Base-by-base conservation (phyloP, 768 basidiomycete species). In the Leccinellum albellum region DNA sequence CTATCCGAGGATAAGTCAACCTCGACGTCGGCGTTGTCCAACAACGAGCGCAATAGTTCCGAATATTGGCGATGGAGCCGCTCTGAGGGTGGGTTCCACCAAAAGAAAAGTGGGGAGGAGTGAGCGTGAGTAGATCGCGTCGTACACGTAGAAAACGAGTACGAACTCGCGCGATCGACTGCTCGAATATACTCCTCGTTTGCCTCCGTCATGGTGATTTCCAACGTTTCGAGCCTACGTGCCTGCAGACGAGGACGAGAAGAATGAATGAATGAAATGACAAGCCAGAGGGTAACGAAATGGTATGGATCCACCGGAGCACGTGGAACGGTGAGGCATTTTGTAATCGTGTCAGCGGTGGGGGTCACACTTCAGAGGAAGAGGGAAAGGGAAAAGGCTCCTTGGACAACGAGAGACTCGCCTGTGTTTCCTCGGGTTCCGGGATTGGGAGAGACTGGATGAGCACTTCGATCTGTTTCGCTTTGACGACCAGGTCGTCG, bases 381-480 rank as follows among this genome's bases (percentile, higher is more conserved):
- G 8, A 6, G 13, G 7, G 15, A 3, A 10, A 13, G 12, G 23
- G 4, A 20, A 35, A 26, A 3, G 13, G 4, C 4, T 21, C 33
- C 21, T 9, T 3, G 47, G 14, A 48, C 0, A 14, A 32, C 12
- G 24, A n/a, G 32, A 26, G 21, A 55, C 65, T 49, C 14, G 52
- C 91, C 79, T 91, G 90, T 21, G 79, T 79, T 66, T 89, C 87
- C 66, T 91, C 89, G 2, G 85, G 79, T 67, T 93, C 91, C 3
- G 88, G 87, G 37, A 82, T 83, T 0, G 91, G 92, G 14, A 96
- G 72, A 0, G 85, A 86, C 50, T 88, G 82, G 51, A 96, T 90
- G 49, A 95, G 80, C 64, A 84, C 87, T 64, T 95, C 89, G 42
- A 96, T 82, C 70, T 94, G 91, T 66, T 95, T 95, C 14, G 91